Conservation (phyloP, 345 rosid genomes). For the Alliaria petiolata region DNA sequence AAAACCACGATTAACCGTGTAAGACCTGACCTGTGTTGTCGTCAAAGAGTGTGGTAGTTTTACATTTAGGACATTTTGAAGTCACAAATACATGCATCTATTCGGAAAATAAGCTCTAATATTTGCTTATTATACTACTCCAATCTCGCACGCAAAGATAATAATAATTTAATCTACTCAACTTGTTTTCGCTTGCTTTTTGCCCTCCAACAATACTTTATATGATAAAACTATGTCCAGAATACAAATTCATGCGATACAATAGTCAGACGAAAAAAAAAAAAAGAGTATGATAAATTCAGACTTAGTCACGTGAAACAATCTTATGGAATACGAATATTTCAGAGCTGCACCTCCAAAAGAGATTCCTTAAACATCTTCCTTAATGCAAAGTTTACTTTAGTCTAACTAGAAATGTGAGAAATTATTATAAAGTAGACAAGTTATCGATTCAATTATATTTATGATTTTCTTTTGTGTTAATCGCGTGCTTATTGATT, state of each 20-base stretch:
- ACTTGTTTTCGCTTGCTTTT: neutral
- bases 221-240: too few species aligned
- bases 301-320: neutral
- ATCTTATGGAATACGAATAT: neutral
- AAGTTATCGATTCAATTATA: too few species aligned
- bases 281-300: too few species aligned
- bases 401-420: neutral
- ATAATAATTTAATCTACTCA: neutral
- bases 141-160: too few species aligned
- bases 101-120: too few species aligned
- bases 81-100: too few species aligned
- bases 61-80: neutral
- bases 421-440: neutral
- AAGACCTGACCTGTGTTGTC: neutral
- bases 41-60: neutral
- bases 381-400: neutral
- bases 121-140: too few species aligned
- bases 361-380: neutral
- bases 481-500: neutral
- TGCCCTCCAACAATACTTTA: too few species aligned
- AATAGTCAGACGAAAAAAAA: too few species aligned
- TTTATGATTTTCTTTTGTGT: neutral
- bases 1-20: neutral
- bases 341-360: neutral
- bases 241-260: too few species aligned